Evolutionary conservation across 2,329 filamentous ascomycete species (phyloP).

Genomic region (Phialophora verrucosa): DNA sequence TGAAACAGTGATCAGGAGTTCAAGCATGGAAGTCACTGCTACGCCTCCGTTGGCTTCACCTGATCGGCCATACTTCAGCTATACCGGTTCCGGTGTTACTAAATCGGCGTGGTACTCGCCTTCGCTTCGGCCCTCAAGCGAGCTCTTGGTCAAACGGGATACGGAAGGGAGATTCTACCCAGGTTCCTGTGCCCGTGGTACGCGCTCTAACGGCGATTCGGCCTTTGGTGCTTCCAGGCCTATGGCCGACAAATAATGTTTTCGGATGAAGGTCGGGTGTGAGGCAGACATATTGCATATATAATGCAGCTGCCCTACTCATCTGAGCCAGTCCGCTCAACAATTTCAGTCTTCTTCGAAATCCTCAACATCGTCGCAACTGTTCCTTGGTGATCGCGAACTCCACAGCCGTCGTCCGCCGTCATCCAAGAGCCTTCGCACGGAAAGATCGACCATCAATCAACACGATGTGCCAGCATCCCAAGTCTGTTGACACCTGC

Average conservation of each 20-base stretch:
- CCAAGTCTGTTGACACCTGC: slow-evolving; percentile 24
- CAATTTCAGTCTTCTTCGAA: slow-evolving; percentile 1
- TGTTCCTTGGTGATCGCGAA: neutral
- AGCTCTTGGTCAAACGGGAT: slow-evolving; percentile 11
- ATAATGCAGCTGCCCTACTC: slow-evolving; percentile 19
- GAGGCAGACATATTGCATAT: slow-evolving; percentile 25
- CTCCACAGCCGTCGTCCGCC: neutral
- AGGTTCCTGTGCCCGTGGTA: slow-evolving; percentile 13
- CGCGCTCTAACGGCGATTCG: slow-evolving; percentile 16
- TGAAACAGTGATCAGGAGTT: slow-evolving; percentile 5
- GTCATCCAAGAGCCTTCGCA: neutral
- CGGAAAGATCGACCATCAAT: slow-evolving; percentile 1
- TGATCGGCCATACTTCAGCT: slow-evolving; percentile 2
- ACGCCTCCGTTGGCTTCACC: neutral
- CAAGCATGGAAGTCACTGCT: slow-evolving; percentile 1
- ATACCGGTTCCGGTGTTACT: slow-evolving; percentile 19
- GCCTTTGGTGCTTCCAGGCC: slow-evolving; percentile 11
- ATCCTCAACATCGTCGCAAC: slow-evolving; percentile 1
- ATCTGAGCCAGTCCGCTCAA: neutral
- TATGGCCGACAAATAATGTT: neutral
- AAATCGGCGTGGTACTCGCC: slow-evolving; percentile 18
- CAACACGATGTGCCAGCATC: slow-evolving; percentile 28
- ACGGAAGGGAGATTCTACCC: slow-evolving; percentile 5
- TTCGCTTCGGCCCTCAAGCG: slow-evolving; percentile 4
- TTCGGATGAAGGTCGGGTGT: slow-evolving; percentile 16